phyloP scores from a whole-genome alignment of 2,329 filamentous ascomycete genomes.

The Coniella lustricola region DNA sequence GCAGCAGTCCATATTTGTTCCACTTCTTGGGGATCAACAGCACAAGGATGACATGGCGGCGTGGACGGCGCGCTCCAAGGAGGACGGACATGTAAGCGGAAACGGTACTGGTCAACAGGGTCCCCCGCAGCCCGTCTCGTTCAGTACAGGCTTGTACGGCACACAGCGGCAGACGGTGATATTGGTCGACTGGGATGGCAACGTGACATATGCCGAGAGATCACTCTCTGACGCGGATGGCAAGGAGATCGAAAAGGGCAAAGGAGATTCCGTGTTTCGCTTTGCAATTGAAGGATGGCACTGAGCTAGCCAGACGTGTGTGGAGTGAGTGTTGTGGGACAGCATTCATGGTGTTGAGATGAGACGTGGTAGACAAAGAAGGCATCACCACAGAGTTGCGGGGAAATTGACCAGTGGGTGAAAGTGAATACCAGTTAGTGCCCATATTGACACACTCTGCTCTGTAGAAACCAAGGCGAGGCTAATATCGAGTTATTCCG shows the following conservation, averaged over 20 bases:
- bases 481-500: too few species aligned
- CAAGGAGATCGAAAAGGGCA: conserved; percentile 43
- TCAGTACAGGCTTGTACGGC: conserved; percentile 55
- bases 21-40: conserved; percentile 44
- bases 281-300: conserved; percentile 52
- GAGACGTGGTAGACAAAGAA: too few species aligned
- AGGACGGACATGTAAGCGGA: conserved; percentile 28
- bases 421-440: too few species aligned
- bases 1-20: conserved; percentile 56
- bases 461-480: too few species aligned
- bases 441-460: too few species aligned
- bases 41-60: conserved; percentile 39
- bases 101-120: conserved; percentile 29
- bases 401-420: too few species aligned
- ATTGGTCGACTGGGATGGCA: conserved; percentile 56
- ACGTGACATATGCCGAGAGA: conserved; percentile 52
- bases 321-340: too few species aligned
- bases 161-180: conserved; percentile 59
- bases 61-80: conserved; percentile 26
- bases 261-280: conserved; percentile 48
- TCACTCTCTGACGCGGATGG: conserved; percentile 54
- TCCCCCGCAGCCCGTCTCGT: conserved; percentile 28
- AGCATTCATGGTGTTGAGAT: too few species aligned
- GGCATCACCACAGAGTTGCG: too few species aligned
- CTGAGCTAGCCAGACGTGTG: conserved; percentile 13